Evolutionary conservation across 352 stramenopile species (phyloP).

Genomic region (Globisporangium viniferum): DNA sequence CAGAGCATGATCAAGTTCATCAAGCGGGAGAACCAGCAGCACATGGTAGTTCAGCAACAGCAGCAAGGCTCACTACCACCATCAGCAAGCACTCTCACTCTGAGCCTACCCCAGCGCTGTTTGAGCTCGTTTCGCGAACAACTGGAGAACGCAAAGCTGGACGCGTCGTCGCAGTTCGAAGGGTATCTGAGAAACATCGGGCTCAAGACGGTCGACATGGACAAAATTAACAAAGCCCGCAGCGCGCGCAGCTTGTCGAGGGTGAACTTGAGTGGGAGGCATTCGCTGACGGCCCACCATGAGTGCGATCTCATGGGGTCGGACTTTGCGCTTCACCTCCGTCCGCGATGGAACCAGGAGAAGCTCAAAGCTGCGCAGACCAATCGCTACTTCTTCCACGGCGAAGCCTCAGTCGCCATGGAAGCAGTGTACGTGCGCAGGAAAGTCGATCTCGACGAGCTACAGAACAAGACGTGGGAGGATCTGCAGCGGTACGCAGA

Average conservation of each 20-base stretch:
- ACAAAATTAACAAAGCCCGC: conserved; percentile 17
- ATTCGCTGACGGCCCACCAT: conserved; percentile 14
- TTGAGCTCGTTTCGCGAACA: background rate
- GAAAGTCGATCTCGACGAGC: conserved; percentile 9
- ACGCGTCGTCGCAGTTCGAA: conserved; percentile 9
- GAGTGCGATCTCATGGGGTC: conserved; percentile 16
- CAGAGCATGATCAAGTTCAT: conserved; percentile 8
- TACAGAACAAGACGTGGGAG: conserved; percentile 15
- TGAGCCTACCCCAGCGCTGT: background rate
- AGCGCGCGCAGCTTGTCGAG: conserved; percentile 8
- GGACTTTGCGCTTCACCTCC: conserved; percentile 13
- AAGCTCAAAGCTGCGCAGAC: background rate
- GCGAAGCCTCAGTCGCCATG: conserved; percentile 10
- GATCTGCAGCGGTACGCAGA: conserved; percentile 10
- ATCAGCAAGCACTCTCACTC: background rate
- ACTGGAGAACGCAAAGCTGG: background rate
- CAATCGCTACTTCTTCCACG: conserved; percentile 16
- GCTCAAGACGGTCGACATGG: conserved; percentile 17
- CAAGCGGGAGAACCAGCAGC: background rate
- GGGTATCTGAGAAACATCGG: conserved; percentile 17
- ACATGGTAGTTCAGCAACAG: background rate
- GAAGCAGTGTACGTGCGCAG: conserved; percentile 15
- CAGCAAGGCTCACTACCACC: background rate
- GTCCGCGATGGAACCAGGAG: conserved; percentile 16
- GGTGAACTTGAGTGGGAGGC: conserved; percentile 15